phyloP scores from a whole-genome alignment of 1,284 basidiomycete genomes.

The Ustilago esculenta region DNA sequence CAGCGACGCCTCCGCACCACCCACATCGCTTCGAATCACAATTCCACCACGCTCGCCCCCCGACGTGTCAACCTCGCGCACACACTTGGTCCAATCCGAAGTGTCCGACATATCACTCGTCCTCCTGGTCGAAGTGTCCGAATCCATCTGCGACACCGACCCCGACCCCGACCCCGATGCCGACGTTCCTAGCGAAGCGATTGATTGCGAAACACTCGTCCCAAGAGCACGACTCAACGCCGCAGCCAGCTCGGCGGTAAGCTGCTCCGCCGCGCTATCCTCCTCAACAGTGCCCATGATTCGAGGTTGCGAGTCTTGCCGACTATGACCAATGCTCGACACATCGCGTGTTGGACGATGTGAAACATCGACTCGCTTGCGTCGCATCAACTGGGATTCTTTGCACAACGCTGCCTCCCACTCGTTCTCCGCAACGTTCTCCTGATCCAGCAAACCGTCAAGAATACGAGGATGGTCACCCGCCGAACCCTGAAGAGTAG shows the following conservation, averaged over 20 bases:
- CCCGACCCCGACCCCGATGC: not conserved
- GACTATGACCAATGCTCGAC: constrained; percentile 1
- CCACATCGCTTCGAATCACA: no score
- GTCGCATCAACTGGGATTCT: constrained; percentile 1
- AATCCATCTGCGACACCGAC: not conserved
- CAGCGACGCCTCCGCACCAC: no score
- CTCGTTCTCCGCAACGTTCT: not conserved
- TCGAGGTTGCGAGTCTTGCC: not conserved
- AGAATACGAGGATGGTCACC: constrained; percentile 19
- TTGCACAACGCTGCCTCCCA: not conserved
- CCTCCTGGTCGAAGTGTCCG: constrained; percentile 7
- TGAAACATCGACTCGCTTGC: constrained; percentile 10
- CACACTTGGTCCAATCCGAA: not conserved
- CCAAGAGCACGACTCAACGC: not conserved
- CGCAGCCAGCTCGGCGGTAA: not conserved
- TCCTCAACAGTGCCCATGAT: not conserved
- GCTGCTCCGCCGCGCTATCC: not conserved
- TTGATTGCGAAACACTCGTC: not conserved
- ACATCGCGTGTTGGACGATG: not conserved
- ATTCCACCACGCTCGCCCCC: not conserved
- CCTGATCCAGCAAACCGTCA: not conserved
- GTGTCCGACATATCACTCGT: constrained; percentile 18
- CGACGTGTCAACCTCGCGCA: not conserved
- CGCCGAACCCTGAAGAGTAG: constrained; percentile 13
- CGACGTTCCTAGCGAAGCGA: not conserved